Percentiles rank a stretch among this genome's conserved stretches.
Conservation (phyloP, 139 green algal species). For the Eudorina sp. region DNA sequence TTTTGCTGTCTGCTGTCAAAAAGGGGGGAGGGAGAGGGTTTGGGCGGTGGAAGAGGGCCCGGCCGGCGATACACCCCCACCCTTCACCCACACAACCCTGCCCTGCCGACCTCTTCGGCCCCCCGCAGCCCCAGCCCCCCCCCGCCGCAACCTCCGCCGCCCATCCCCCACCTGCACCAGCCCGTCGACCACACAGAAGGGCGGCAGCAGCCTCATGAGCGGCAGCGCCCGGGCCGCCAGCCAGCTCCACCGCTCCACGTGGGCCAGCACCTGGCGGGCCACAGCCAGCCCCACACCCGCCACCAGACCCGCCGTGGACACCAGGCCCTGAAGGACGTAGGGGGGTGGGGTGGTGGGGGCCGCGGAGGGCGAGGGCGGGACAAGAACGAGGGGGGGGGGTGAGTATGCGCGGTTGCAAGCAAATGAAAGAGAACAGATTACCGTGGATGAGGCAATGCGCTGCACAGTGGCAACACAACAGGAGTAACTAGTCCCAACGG, state of each 20-base stretch:
- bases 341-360: background rate
- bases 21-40: too few species aligned
- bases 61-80: background rate
- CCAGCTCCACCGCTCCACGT: background rate
- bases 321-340: background rate
- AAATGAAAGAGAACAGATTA: background rate
- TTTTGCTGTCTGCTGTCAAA: too few species aligned
- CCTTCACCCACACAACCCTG: background rate
- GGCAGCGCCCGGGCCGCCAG: background rate
- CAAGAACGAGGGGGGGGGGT: background rate
- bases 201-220: slow-evolving; percentile 26
- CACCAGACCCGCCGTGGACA: slow-evolving; percentile 12
- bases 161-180: slow-evolving; percentile 12
- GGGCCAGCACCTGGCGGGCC: slow-evolving; percentile 35
- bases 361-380: background rate
- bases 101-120: background rate
- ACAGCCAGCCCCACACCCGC: background rate
- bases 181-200: slow-evolving; percentile 36
- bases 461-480: too few species aligned
- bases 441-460: too few species aligned
- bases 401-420: background rate
- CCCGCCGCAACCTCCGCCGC: background rate
- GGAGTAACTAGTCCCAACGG: too few species aligned
- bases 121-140: background rate
- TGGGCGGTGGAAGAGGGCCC: too few species aligned